Base-by-base conservation (phyloP, 2,329 filamentous ascomycete genomes). In the Verruconis gallopava region DNA sequence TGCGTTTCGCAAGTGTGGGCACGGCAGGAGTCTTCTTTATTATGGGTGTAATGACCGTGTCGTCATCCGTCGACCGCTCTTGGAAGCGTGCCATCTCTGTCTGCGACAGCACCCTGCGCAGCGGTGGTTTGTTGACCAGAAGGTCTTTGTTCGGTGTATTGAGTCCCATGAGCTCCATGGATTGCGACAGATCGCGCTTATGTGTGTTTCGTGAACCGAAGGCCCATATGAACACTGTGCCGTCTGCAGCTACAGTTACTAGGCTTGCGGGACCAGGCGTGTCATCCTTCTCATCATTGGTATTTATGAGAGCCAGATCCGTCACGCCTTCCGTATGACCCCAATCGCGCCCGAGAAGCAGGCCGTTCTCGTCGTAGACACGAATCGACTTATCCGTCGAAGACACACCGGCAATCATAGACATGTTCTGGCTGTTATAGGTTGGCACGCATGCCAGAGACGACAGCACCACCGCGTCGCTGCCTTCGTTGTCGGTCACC, bases 361-460 rank as follows among this genome's bases (percentile, higher is more conserved):
- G 64, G 5, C 89, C 88, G 33, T 75, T 78, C 47, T 81, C 78
- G 50, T 94, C 84, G 53, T 98, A 98, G 13, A 98, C 66, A 25
- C 91, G 73, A 43, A 98, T 80, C 1, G 91, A 96, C 57, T 96
- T 98, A 60, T 98, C 91, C 1, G 85, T 94, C 51, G 88, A 88
- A 5, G 89, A 95, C 9, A 91, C 73, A n/a, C 85, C 88, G 14
- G 91, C 71, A 40, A 98, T 70, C 39, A 93, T 32, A n/a, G 25
- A 30, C n/a, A 22, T 73, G 20, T 78, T 73, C 66, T 76, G 57
- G 6, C 70, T 67, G 61, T 72, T 60, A 47, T 70, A 59, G 51
- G 76, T 63, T 55, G 76, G 52, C 56, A 70, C 63, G 37, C 73
- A 75, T 2, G 77, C 76, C 21, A 98, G 68, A 1, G 82, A 83